Evolutionary conservation across 1,284 basidiomycete species (phyloP).

Genomic region (Cutaneotrichosporon cutaneum): DNA sequence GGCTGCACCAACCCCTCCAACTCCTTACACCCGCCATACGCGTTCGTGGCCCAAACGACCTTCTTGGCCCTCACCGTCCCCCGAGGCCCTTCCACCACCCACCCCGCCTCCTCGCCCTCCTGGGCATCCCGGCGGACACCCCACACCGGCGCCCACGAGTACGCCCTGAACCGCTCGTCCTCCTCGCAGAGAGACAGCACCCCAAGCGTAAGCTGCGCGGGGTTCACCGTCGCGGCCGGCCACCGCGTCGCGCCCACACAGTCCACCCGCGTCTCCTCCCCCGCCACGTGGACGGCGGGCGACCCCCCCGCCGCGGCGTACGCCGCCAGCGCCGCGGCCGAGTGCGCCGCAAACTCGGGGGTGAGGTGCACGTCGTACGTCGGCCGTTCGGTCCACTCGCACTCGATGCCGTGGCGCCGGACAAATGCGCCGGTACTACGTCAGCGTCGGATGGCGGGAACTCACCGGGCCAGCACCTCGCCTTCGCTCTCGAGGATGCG

Average conservation of each 20-base stretch:
- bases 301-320: conserved; percentile 1
- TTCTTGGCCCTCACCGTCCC: conserved; percentile 29
- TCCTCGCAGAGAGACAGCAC: conserved; percentile 29
- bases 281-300: neutral
- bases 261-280: neutral
- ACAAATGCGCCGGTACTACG: conserved; percentile 30
- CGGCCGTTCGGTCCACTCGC: conserved; percentile 38
- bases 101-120: neutral
- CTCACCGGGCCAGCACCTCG: conserved; percentile 12
- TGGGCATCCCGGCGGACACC: too few species aligned
- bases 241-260: conserved; percentile 28
- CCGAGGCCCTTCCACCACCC: conserved; percentile 36
- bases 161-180: conserved; percentile 31
- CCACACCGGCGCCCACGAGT: conserved; percentile 15
- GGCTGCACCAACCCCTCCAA: neutral
- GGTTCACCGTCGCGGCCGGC: conserved; percentile 42
- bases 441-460: too few species aligned
- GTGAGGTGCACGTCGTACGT: conserved; percentile 43
- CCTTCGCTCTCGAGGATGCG: conserved; percentile 17
- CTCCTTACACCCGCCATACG: conserved; percentile 20
- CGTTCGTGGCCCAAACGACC: conserved; percentile 41
- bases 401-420: conserved; percentile 33
- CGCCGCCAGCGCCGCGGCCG: conserved; percentile 22
- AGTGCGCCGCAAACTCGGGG: conserved; percentile 34
- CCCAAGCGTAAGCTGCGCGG: conserved; percentile 38